Conservation (phyloP, 345 rosid species). For the Aethionema arabicum region DNA sequence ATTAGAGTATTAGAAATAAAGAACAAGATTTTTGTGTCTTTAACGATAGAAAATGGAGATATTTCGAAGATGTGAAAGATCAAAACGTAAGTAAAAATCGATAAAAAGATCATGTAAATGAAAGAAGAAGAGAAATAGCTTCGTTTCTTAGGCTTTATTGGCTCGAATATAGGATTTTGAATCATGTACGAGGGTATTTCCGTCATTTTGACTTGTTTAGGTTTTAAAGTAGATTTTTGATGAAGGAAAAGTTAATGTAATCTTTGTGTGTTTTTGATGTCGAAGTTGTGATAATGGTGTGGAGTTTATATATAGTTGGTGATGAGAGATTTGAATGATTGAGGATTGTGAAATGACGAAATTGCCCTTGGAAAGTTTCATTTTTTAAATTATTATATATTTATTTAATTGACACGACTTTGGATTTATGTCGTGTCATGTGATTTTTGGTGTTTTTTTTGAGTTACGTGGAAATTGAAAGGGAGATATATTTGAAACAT, state of each 20-base stretch:
- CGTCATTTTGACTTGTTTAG: constrained; percentile 24
- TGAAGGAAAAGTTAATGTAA: constrained; percentile 11
- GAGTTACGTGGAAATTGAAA: constrained; percentile 35
- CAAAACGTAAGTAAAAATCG: constrained; percentile 37
- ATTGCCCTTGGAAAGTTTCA: neutral
- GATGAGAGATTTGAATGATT: constrained; percentile 16
- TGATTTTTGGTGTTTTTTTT: constrained; percentile 10
- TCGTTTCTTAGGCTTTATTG: constrained; percentile 26
- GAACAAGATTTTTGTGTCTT: constrained; percentile 57
- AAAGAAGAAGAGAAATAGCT: constrained; percentile 12
- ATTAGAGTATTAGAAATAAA: constrained; percentile 65
- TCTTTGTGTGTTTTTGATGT: neutral
- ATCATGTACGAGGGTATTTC: constrained; percentile 28
- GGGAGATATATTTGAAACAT: constrained; percentile 24
- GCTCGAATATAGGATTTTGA: constrained; percentile 28
- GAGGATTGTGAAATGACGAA: neutral
- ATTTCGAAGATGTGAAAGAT: constrained; percentile 50
- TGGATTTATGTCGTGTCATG: constrained; percentile 27
- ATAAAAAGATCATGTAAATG: constrained; percentile 39
- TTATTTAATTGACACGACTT: constrained; percentile 23
- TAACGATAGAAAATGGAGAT: constrained; percentile 53
- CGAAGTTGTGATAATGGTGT: neutral
- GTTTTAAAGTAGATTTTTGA: neutral
- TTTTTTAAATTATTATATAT: constrained; percentile 7
- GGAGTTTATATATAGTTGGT: constrained; percentile 27